Conservation (phyloP, 768 basidiomycete genomes). For the Mycena alexandri region DNA sequence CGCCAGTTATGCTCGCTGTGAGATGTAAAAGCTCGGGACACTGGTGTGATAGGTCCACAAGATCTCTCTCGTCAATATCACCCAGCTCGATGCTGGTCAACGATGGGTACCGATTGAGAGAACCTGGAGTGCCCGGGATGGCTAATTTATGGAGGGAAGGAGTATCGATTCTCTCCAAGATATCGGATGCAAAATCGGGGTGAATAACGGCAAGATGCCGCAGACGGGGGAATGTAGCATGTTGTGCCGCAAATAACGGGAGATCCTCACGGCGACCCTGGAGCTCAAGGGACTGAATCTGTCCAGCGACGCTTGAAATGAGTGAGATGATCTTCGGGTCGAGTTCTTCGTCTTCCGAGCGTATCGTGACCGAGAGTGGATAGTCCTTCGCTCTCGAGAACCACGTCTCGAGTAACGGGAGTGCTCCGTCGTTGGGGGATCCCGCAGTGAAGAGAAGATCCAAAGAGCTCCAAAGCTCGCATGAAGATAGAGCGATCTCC, state of each 20-base stretch:
- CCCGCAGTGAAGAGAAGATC: neutral
- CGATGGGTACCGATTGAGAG: neutral
- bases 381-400: neutral
- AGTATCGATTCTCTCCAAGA: no score
- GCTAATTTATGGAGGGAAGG: no score
- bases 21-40: neutral
- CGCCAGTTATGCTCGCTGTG: no score
- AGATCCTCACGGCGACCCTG: neutral
- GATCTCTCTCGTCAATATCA: neutral
- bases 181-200: neutral
- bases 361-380: neutral
- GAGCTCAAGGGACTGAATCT: neutral
- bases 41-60: neutral
- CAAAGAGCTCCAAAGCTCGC: neutral
- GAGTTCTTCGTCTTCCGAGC: neutral
- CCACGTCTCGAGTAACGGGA: constrained; percentile 4
- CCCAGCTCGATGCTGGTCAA: neutral
- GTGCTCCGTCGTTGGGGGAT: neutral
- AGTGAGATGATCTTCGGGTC: neutral
- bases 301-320: neutral
- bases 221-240: neutral
- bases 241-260: neutral
- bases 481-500: constrained; percentile 2
- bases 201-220: neutral
- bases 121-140: neutral